These are phyloP conservation scores for Parafenestella ontariensis DNA, from an alignment of 2,329 filamentous ascomycete genomes.

Conservation along the genomic window DNA sequence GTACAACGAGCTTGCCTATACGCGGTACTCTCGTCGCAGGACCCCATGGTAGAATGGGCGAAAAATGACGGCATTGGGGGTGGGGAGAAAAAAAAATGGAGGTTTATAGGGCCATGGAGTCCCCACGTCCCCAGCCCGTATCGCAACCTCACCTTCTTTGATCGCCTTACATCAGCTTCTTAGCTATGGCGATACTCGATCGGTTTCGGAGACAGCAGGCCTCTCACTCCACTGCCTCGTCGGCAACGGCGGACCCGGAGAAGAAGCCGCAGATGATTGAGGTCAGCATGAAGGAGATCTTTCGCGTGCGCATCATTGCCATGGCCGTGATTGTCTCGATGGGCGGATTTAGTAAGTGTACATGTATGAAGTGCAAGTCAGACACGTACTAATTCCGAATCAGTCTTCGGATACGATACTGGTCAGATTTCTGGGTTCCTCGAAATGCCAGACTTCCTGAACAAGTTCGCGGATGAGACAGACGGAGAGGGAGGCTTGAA, in stretches of 20 bases:
- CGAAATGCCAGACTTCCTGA: constrained; percentile 46
- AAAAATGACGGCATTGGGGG: constrained; percentile 16
- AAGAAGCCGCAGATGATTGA: constrained; percentile 36
- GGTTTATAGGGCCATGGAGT: constrained; percentile 16
- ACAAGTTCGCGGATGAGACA: constrained; percentile 35
- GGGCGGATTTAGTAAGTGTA: constrained; percentile 38
- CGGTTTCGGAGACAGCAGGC: constrained; percentile 19
- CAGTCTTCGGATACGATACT: constrained; percentile 44
- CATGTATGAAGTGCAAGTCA: neutral
- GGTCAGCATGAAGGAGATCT: constrained; percentile 35
- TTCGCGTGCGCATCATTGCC: constrained; percentile 39
- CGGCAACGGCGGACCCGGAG: constrained; percentile 33
- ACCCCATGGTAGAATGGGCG: neutral
- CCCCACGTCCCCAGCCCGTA: constrained; percentile 1
- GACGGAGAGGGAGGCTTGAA: constrained; percentile 26
- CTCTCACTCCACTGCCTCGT: constrained; percentile 28
- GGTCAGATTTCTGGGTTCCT: constrained; percentile 48
- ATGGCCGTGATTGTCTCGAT: constrained; percentile 46
- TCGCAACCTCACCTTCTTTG: neutral
- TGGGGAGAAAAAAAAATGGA: constrained; percentile 8
- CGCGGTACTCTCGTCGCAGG: neutral
- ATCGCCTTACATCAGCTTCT: constrained; percentile 3
- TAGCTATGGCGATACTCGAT: constrained; percentile 30
- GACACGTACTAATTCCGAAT: neutral
- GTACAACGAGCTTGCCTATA: neutral